Conservation (phyloP, 2,329 filamentous ascomycete species). For the Verticillium dahliae region DNA sequence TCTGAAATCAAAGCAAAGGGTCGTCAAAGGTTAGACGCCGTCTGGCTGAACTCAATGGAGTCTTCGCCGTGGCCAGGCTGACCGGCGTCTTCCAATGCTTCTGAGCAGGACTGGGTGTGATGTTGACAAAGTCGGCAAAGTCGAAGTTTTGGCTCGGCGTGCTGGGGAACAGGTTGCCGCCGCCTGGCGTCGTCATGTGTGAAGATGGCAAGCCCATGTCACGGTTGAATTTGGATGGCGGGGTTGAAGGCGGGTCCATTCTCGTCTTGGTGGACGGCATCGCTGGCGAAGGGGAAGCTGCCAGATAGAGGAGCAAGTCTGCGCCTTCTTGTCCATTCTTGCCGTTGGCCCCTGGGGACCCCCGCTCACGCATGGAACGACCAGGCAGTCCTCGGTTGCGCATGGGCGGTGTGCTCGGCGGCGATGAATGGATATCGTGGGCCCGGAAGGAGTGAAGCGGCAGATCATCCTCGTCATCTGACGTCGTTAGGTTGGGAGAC, state of each 20-base stretch:
- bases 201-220: slow-evolving; percentile 69
- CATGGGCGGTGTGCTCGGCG: slow-evolving; percentile 76
- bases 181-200: slow-evolving; percentile 82
- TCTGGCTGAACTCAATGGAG: slow-evolving; percentile 61
- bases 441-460: slow-evolving; percentile 68
- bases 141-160: slow-evolving; percentile 84
- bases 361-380: slow-evolving; percentile 43
- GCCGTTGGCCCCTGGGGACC: slow-evolving; percentile 37
- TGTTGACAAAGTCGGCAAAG: slow-evolving; percentile 95
- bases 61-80: slow-evolving; percentile 42
- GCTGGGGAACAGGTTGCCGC: slow-evolving; percentile 60
- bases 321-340: slow-evolving; percentile 71
- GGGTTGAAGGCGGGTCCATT: slow-evolving; percentile 69
- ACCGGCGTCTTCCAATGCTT: slow-evolving; percentile 79
- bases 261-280: slow-evolving; percentile 44
- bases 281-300: slow-evolving; percentile 84
- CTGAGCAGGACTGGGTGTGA: slow-evolving; percentile 92
- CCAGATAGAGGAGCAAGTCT: slow-evolving; percentile 75
- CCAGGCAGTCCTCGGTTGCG: slow-evolving; percentile 42
- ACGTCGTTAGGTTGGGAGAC: slow-evolving; percentile 54
- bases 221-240: slow-evolving; percentile 56
- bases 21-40: slow-evolving; percentile 79
- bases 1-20: slow-evolving; percentile 40
- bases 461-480: slow-evolving; percentile 76
- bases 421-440: slow-evolving; percentile 65